phyloP scores from a whole-genome alignment of 1,139 yeast genomes.

The Geotrichum reessii region DNA sequence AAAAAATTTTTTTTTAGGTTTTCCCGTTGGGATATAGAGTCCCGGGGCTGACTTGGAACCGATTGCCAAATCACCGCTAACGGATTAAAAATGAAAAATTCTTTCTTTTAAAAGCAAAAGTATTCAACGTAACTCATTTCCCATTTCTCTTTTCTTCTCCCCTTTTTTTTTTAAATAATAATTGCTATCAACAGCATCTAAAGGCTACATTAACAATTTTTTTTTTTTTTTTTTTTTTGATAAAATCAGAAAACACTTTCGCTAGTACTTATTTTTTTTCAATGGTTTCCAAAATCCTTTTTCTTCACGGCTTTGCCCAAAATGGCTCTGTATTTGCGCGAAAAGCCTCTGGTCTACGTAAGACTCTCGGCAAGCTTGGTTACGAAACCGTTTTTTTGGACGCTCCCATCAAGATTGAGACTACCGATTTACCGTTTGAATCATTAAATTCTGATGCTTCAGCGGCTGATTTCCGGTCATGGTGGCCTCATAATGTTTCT shows the following conservation, averaged over 20 bases:
- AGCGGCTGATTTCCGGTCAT: constrained; percentile 47
- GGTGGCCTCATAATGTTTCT: constrained; percentile 43
- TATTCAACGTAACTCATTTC: not conserved
- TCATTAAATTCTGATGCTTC: constrained; percentile 37
- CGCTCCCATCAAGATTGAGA: constrained; percentile 62
- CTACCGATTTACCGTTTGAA: constrained; percentile 66
- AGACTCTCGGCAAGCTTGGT: constrained; percentile 58
- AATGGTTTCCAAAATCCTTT: constrained; percentile 39
- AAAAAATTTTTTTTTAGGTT: not conserved
- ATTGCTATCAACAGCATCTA: too few relatives aligned
- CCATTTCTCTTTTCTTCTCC: not conserved
- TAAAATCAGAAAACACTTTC: not conserved
- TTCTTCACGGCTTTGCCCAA: constrained; percentile 55
- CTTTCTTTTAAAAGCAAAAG: too few relatives aligned
- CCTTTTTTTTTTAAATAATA: too few relatives aligned
- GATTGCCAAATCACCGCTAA: not conserved
- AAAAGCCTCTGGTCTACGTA: constrained; percentile 74
- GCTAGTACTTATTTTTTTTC: too few relatives aligned
- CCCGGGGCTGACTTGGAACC: not conserved
- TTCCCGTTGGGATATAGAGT: not conserved
- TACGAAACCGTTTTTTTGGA: constrained; percentile 71
- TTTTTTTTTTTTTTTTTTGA: too few relatives aligned
- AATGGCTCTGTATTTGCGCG: constrained; percentile 69
- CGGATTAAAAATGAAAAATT: not conserved
- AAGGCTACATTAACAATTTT: too few relatives aligned